These are phyloP conservation scores for Phalaenopsis aphrodite DNA, from an alignment of 106 monocot genomes.

Conservation along the genomic window DNA sequence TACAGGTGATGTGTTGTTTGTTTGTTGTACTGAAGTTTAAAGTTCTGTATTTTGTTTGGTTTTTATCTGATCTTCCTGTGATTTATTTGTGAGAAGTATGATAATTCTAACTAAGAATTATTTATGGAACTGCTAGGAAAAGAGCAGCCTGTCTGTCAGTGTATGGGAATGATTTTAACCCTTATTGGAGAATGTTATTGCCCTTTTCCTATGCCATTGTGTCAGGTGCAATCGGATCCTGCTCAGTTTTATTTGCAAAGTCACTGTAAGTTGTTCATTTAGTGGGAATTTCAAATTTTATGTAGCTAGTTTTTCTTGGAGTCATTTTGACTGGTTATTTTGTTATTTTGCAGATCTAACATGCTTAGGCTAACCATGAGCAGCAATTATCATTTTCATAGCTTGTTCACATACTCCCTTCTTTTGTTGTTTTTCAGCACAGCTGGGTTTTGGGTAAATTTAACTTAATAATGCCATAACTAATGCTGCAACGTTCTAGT, in stretches of 20 bases:
- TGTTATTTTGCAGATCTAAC: constrained; percentile 57
- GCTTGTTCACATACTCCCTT: constrained; percentile 92
- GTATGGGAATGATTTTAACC: constrained; percentile 34
- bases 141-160: constrained; percentile 49
- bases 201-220: constrained; percentile 94
- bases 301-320: background rate
- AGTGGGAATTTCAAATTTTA: background rate
- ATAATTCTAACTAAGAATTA: constrained; percentile 4
- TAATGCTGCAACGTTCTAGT: background rate
- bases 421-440: constrained; percentile 80
- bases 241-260: constrained; percentile 97
- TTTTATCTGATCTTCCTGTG: background rate
- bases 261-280: constrained; percentile 58
- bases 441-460: constrained; percentile 95
- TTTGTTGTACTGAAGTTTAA: background rate
- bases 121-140: constrained; percentile 42
- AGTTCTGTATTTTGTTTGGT: background rate
- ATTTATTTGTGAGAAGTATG: background rate
- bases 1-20: constrained; percentile 49
- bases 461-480: background rate
- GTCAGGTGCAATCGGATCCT: constrained; percentile 94
- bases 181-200: constrained; percentile 68
- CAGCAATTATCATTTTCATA: constrained; percentile 76
- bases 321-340: background rate
- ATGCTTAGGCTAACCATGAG: constrained; percentile 81